phyloP scores from a whole-genome alignment of 495 filamentous ascomycete species.

The Penicillium bialowiezense region DNA sequence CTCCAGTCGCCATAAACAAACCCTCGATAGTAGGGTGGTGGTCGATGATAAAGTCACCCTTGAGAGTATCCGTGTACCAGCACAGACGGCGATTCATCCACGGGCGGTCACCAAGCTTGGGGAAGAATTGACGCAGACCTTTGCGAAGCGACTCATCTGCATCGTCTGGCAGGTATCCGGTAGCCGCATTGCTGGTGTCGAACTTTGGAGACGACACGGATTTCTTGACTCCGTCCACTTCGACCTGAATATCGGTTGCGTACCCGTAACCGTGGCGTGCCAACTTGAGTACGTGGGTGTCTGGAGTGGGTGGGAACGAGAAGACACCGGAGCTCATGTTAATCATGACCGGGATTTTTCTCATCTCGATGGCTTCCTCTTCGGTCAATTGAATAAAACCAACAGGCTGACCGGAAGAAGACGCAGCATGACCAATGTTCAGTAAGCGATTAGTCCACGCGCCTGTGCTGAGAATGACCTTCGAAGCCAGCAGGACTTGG shows the following conservation, averaged over 20 bases:
- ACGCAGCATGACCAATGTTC: slow-evolving; percentile 61
- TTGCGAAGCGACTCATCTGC: slow-evolving; percentile 55
- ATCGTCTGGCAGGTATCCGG: slow-evolving; percentile 49
- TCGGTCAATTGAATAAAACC: slow-evolving; percentile 20
- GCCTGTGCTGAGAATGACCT: slow-evolving; percentile 45
- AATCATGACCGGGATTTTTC: slow-evolving; percentile 39
- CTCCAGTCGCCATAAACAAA: slow-evolving; percentile 74
- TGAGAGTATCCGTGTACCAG: slow-evolving; percentile 61
- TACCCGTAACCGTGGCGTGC: slow-evolving; percentile 76
- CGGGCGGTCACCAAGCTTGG: slow-evolving; percentile 53
- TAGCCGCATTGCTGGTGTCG: slow-evolving; percentile 27
- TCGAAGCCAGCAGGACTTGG: slow-evolving; percentile 64
- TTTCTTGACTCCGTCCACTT: slow-evolving; percentile 9
- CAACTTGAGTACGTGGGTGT: slow-evolving; percentile 63
- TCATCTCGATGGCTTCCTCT: slow-evolving; percentile 14
- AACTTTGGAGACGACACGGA: slow-evolving; percentile 28
- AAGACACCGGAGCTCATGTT: slow-evolving; percentile 73
- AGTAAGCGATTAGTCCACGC: slow-evolving; percentile 72
- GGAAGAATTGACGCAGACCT: slow-evolving; percentile 57
- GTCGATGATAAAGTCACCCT: slow-evolving; percentile 70
- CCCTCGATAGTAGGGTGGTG: slow-evolving; percentile 61
- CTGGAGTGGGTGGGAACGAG: slow-evolving; percentile 60
- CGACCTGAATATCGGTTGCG: slow-evolving; percentile 35
- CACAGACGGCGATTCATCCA: slow-evolving; percentile 48
- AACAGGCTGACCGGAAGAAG: slow-evolving; percentile 48